These are phyloP conservation scores for Excoecaria agallocha DNA, from an alignment of 345 rosid species.

Conservation along the genomic window DNA sequence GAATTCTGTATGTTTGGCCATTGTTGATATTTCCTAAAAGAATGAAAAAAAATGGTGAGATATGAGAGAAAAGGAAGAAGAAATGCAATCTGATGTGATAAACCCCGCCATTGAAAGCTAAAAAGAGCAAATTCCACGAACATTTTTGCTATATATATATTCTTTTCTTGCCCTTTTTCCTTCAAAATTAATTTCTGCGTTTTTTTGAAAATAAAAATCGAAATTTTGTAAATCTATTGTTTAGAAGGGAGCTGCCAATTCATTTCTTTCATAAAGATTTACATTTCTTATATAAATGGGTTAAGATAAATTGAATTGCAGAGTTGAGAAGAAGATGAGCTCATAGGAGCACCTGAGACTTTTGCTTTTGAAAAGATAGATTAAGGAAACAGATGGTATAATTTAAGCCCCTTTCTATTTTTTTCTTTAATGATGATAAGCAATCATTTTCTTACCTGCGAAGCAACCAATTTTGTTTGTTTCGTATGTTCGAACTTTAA, in stretches of 20 bases:
- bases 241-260: no score
- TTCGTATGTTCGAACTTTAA: no score
- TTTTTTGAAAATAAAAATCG: no score
- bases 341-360: not conserved
- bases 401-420: not conserved
- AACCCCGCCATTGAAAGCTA: not conserved
- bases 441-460: slow-evolving; percentile 7
- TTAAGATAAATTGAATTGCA: not conserved
- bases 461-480: not conserved
- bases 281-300: not conserved
- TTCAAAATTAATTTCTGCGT: no score
- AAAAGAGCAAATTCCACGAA: not conserved
- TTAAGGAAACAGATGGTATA: slow-evolving; percentile 17
- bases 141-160: no score
- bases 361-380: not conserved
- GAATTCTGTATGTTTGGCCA: slow-evolving; percentile 11
- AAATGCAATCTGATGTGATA: not conserved
- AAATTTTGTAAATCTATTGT: no score
- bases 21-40: not conserved
- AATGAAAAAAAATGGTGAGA: not conserved
- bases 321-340: not conserved
- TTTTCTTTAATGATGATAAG: slow-evolving; percentile 3
- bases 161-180: no score
- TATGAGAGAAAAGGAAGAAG: not conserved
- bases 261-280: no score